Percentiles rank a stretch among this genome's conserved stretches.
Evolutionary conservation across 805 yeast species (phyloP).

Genomic region (Saccharomycopsis sp.): DNA sequence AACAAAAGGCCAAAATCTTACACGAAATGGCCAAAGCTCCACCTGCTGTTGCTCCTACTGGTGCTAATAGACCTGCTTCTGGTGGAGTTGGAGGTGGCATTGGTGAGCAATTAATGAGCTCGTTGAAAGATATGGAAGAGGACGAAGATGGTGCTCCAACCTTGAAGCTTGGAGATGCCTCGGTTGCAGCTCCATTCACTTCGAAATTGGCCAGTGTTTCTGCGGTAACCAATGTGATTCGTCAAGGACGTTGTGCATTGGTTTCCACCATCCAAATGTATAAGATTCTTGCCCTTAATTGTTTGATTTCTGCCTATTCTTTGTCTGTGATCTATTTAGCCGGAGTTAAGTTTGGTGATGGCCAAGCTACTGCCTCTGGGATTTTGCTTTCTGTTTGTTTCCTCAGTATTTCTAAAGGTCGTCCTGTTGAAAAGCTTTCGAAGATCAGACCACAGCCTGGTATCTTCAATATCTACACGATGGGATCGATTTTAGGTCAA

Average conservation of each 20-base stretch:
- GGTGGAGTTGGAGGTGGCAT: slow-evolving; percentile 32
- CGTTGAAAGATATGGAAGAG: slow-evolving; percentile 48
- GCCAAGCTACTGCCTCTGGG: slow-evolving; percentile 97
- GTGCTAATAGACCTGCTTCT: slow-evolving; percentile 31
- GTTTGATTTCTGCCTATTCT: slow-evolving; percentile 94
- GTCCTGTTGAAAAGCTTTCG: slow-evolving; percentile 80
- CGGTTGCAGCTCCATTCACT: slow-evolving; percentile 98
- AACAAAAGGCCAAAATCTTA: slow-evolving; percentile 51
- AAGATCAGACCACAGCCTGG: slow-evolving; percentile 97
- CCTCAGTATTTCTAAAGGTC: slow-evolving; percentile 90
- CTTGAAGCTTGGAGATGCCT: slow-evolving; percentile 94
- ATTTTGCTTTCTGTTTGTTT: slow-evolving; percentile 87
- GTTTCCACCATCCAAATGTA: slow-evolving; percentile 98
- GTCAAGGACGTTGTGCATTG: slow-evolving; percentile 97
- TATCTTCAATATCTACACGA: slow-evolving; percentile 87
- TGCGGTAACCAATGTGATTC: slow-evolving; percentile 85
- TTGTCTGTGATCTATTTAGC: slow-evolving; percentile 90
- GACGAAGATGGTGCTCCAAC: slow-evolving; percentile 81
- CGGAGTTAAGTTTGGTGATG: slow-evolving; percentile 97
- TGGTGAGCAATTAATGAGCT: slow-evolving; percentile 60
- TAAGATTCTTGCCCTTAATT: slow-evolving; percentile 92
- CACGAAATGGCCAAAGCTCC: slow-evolving; percentile 37
- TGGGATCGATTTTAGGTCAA: slow-evolving; percentile 97
- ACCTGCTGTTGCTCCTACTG: slow-evolving; percentile 33
- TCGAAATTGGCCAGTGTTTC: slow-evolving; percentile 88